Conservation (phyloP, 1,139 yeast species). For the Sugiyamaella neomexicana region DNA sequence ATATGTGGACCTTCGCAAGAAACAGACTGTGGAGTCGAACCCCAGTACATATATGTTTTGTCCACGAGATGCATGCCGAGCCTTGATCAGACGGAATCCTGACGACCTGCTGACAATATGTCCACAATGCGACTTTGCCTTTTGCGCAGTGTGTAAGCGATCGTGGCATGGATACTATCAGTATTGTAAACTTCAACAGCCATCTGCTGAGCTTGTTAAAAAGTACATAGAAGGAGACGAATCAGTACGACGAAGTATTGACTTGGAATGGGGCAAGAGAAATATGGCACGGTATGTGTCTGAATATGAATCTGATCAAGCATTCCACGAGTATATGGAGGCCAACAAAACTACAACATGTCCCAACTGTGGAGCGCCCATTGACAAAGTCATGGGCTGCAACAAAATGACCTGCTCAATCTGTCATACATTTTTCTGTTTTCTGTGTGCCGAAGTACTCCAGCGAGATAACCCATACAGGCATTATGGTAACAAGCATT, state of each 20-base stretch:
- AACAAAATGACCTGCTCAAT: constrained; percentile 62
- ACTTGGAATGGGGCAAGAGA: constrained; percentile 52
- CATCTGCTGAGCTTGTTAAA: constrained; percentile 49
- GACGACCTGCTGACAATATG: constrained; percentile 58
- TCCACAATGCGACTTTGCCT: constrained; percentile 54
- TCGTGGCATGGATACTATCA: constrained; percentile 67
- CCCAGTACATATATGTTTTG: constrained; percentile 57
- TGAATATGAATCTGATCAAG: constrained; percentile 51
- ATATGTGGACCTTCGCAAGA: constrained; percentile 44
- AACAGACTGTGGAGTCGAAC: constrained; percentile 49
- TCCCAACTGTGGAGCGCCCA: constrained; percentile 55
- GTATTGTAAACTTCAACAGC: constrained; percentile 46
- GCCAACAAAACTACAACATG: constrained; percentile 51
- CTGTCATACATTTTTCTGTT: constrained; percentile 57
- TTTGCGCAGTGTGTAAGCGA: constrained; percentile 59
- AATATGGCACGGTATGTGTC: constrained; percentile 48
- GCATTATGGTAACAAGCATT: constrained; percentile 50
- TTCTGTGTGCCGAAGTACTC: constrained; percentile 52
- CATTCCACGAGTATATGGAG: constrained; percentile 49
- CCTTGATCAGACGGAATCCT: constrained; percentile 50
- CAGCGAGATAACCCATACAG: constrained; percentile 50
- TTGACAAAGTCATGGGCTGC: constrained; percentile 67
- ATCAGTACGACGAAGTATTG: constrained; percentile 43
- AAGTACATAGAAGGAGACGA: constrained; percentile 42
- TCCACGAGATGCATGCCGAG: constrained; percentile 51